Evolutionary conservation across 345 rosid genomes (phyloP), one percentile per base, ranked within the genome.

Genomic region (Mangifera indica): DNA sequence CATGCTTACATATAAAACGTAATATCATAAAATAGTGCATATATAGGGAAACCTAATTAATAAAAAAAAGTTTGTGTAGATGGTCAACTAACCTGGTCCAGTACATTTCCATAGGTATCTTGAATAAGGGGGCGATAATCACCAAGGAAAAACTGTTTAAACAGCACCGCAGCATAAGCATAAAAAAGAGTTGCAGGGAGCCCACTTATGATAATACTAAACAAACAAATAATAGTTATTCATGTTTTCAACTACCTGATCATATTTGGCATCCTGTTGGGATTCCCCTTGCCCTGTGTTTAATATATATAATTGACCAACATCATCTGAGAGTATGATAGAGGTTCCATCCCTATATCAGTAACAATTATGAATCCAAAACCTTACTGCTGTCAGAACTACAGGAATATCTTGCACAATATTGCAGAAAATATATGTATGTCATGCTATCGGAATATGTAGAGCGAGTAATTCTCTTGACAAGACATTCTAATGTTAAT

Each of bases 271-370:
- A 71, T 92, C 96, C 74, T 79, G 85, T 79, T 93, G 97, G 37
- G 97, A 91, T 78, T 96, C 98, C 51, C 99, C 99, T 84, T 96
- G 96, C 80, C 98, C 99, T 42, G 99, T 96, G 85, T 81, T 89
- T 78, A 96, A 78, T 74, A 89, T 74, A 73, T 96, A 89, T 65
- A 93, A 79, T 75, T 96, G 99, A 65, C 99, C 99, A 77, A 93
- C 99, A 84, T 96, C 98, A 81, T 96, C 99, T 58, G 99, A 96
- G 78, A 96, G 99, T 81, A 91, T 86, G 71, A 96, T 85, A 62
- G 97, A 93, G 3, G 99, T 89, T 56, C 99, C 98, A 75, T 96
- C 99, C 94, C 98, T 96, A 73, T 66, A 74, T 68, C 15, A 78
- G 74, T 40, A 64, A 70, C 66, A 73, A 56, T 42, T 21, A 42